A percentile compares a stretch with the other conserved stretches of the same genome.
phyloP scores from a whole-genome alignment of 441 rosid species.

The Dalechampia spathulata region DNA sequence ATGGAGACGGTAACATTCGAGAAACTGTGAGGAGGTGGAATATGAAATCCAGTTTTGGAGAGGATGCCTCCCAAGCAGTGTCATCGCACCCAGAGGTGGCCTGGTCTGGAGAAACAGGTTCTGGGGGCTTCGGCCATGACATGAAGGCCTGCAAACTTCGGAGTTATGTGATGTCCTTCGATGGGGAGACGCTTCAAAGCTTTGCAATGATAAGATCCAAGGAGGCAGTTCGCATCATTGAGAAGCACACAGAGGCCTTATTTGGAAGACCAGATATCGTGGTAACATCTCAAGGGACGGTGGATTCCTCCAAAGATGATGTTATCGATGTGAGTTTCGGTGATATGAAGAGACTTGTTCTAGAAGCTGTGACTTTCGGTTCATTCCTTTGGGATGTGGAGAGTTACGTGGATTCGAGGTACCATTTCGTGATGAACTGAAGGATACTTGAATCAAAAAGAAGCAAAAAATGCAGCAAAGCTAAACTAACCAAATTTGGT shows the following conservation, averaged over 20 bases:
- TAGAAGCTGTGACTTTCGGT: slow-evolving; percentile 94
- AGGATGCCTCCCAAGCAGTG: slow-evolving; percentile 27
- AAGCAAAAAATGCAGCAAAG: neutral
- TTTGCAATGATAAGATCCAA: slow-evolving; percentile 85
- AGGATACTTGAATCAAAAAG: neutral
- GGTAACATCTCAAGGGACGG: slow-evolving; percentile 56
- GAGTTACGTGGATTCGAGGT: slow-evolving; percentile 82
- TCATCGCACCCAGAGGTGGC: slow-evolving; percentile 67
- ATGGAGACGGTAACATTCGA: slow-evolving; percentile 22
- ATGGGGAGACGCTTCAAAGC: slow-evolving; percentile 80
- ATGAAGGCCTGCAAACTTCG: slow-evolving; percentile 55
- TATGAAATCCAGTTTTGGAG: slow-evolving; percentile 20
- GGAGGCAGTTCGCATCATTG: slow-evolving; percentile 79
- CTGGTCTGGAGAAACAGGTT: slow-evolving; percentile 43
- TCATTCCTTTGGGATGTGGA: slow-evolving; percentile 96
- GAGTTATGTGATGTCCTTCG: slow-evolving; percentile 82
- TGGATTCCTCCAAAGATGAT: slow-evolving; percentile 76
- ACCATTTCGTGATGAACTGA: slow-evolving; percentile 67
- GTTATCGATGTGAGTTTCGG: slow-evolving; percentile 72
- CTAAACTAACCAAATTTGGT: slow-evolving; percentile 11
- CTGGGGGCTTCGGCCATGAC: slow-evolving; percentile 54
- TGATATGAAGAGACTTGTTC: slow-evolving; percentile 75
- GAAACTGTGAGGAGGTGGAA: slow-evolving; percentile 26
- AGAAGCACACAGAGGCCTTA: slow-evolving; percentile 92
- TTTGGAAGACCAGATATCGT: slow-evolving; percentile 84